phyloP scores from a whole-genome alignment of 2,329 filamentous ascomycete genomes.

The Onygena corvina region DNA sequence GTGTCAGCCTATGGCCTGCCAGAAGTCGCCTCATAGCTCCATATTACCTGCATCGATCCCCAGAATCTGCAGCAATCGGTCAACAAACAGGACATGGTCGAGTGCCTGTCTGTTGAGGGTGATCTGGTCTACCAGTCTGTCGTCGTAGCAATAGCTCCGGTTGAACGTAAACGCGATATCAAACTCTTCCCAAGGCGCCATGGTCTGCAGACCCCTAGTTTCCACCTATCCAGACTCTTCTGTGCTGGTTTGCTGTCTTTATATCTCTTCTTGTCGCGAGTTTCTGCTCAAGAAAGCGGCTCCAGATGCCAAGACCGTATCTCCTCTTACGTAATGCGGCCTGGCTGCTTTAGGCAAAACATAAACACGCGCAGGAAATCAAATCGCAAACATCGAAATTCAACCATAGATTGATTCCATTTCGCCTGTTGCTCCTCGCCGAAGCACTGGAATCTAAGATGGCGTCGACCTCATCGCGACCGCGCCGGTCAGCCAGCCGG shows the following conservation, averaged over 20 bases:
- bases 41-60: conserved; percentile 55
- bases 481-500: conserved; percentile 50
- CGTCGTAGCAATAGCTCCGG: conserved; percentile 50
- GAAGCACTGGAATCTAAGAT: conserved; percentile 17
- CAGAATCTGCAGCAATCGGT: conserved; percentile 59
- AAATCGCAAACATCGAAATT: background rate
- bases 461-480: conserved; percentile 34
- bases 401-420: background rate
- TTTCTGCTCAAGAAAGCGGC: background rate
- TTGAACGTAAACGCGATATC: conserved; percentile 55
- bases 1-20: conserved; percentile 13
- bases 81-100: conserved; percentile 63
- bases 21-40: background rate
- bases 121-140: conserved; percentile 50
- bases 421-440: background rate
- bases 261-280: background rate
- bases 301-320: conserved; percentile 10
- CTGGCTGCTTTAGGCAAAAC: conserved; percentile 14
- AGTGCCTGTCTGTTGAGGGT: conserved; percentile 54
- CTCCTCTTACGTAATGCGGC: conserved; percentile 8
- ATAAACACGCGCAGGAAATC: conserved; percentile 13
- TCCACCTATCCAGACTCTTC: background rate
- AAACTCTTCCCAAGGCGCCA: conserved; percentile 48
- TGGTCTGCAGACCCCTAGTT: conserved; percentile 15
- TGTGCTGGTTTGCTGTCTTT: background rate